Conservation (phyloP, 805 yeast genomes). For the Candida orba region DNA sequence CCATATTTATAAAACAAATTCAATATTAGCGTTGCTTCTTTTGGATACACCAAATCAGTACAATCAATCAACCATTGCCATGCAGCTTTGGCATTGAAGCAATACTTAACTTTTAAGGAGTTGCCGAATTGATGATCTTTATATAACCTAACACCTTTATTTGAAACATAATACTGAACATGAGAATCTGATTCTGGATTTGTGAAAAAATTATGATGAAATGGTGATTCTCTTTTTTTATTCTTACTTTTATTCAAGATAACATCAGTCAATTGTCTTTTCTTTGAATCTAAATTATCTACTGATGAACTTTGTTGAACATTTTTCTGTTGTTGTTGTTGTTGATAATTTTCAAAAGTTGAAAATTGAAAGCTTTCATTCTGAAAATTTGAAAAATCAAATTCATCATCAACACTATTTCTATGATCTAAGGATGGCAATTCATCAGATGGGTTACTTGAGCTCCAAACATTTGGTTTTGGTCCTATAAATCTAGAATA, state of each 20-base stretch:
- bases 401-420: constrained; percentile 27
- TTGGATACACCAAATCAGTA: constrained; percentile 53
- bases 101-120: constrained; percentile 29
- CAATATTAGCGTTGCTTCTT: constrained; percentile 49
- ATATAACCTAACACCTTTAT: constrained; percentile 57
- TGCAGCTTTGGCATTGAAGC: constrained; percentile 68
- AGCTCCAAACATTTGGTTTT: constrained; percentile 63
- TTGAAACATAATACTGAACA: constrained; percentile 67
- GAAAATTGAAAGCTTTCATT: constrained; percentile 5
- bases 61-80: constrained; percentile 91
- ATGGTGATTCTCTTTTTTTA: constrained; percentile 44
- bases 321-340: neutral
- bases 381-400: constrained; percentile 27
- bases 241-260: constrained; percentile 3
- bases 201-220: constrained; percentile 68
- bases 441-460: constrained; percentile 44
- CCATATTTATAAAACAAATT: constrained; percentile 40
- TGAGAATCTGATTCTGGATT: constrained; percentile 86
- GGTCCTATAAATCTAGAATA: constrained; percentile 60
- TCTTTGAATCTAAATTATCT: neutral
- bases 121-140: constrained; percentile 31
- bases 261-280: neutral
- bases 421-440: constrained; percentile 32
- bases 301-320: neutral
- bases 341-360: constrained; percentile 5